These are phyloP conservation scores for Colletotrichum orbiculare DNA, from an alignment of 2,329 filamentous ascomycete genomes.

Conservation along the genomic window DNA sequence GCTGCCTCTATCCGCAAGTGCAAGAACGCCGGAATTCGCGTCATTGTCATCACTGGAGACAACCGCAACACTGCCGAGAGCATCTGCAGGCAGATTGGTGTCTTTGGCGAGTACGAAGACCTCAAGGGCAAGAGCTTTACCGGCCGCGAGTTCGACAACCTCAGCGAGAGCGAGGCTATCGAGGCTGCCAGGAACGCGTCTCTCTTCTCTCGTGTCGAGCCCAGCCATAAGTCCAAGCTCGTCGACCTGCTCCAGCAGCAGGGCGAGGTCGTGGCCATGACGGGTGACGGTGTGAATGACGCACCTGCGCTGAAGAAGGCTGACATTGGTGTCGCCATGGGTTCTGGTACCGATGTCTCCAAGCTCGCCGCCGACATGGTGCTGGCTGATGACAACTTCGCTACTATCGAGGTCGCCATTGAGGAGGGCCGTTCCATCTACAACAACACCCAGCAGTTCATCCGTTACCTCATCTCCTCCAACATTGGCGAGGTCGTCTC, in stretches of 20 bases:
- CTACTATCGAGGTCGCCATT: slow-evolving; percentile 94
- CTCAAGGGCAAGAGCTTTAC: slow-evolving; percentile 94
- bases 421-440: slow-evolving; percentile 98
- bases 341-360: slow-evolving; percentile 95
- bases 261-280: slow-evolving; percentile 98
- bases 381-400: slow-evolving; percentile 97
- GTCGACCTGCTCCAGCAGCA: slow-evolving; percentile 94
- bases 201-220: slow-evolving; percentile 96
- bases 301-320: slow-evolving; percentile 98
- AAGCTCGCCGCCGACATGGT: slow-evolving; percentile 99
- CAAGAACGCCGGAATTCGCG: slow-evolving; percentile 91
- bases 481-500: slow-evolving; percentile 99
- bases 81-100: slow-evolving; percentile 96
- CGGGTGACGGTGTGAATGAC: slow-evolving; percentile 98
- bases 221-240: slow-evolving; percentile 95
- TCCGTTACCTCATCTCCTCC: slow-evolving; percentile 97
- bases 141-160: slow-evolving; percentile 90
- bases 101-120: slow-evolving; percentile 86
- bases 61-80: slow-evolving; percentile 98
- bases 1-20: slow-evolving; percentile 87
- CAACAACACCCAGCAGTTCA: slow-evolving; percentile 99
- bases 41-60: slow-evolving; percentile 98
- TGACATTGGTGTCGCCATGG: slow-evolving; percentile 99
- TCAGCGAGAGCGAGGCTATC: slow-evolving; percentile 82
- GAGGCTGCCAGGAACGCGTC: slow-evolving; percentile 87